Conservation (phyloP, 2,329 filamentous ascomycete genomes). For the Penicillium sumatraense region DNA sequence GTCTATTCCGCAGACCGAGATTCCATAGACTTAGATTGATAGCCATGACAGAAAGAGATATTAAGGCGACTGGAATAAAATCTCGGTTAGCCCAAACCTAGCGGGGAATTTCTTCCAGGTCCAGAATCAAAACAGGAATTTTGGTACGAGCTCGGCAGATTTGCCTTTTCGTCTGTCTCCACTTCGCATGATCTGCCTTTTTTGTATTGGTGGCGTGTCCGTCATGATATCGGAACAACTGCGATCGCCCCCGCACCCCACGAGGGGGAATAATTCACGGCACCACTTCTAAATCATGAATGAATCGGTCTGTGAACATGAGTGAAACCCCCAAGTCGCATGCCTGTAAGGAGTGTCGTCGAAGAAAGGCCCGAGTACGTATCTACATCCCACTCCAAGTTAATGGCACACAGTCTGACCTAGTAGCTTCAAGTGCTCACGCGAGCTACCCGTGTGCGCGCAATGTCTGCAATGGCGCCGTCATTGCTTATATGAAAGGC, state of each 20-base stretch:
- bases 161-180: background rate
- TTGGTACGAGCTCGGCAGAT: background rate
- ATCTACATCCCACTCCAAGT: background rate
- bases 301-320: background rate
- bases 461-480: constrained; percentile 9
- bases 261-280: constrained; percentile 3
- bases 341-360: background rate
- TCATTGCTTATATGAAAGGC: constrained; percentile 6
- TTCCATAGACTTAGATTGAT: background rate
- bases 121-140: background rate
- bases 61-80: background rate
- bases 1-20: too few relatives aligned
- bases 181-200: constrained; percentile 3
- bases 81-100: too few relatives aligned
- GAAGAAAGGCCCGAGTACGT: background rate
- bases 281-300: background rate
- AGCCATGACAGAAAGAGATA: background rate
- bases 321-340: background rate
- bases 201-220: background rate
- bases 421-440: constrained; percentile 1
- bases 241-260: constrained; percentile 1
- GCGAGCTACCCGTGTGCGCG: constrained; percentile 5
- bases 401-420: background rate
- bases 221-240: constrained; percentile 4
- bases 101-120: background rate